Conservation (phyloP, 2,329 filamentous ascomycete species). For the Coccinonectria pachysandricola region DNA sequence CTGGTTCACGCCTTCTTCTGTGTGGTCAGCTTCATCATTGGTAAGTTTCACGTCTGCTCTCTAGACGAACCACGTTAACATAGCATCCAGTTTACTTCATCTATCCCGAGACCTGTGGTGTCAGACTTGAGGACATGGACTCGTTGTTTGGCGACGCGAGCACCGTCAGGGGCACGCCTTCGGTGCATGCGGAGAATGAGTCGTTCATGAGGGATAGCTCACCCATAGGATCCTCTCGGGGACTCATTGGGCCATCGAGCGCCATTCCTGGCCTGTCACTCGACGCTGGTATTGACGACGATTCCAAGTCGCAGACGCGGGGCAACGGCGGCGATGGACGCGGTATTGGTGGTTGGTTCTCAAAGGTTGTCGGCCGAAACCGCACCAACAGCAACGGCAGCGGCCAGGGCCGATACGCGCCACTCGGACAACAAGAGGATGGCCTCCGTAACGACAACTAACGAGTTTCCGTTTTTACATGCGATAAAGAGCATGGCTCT, state of each 20-base stretch:
- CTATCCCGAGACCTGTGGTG: slow-evolving; percentile 92
- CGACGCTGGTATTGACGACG: slow-evolving; percentile 53
- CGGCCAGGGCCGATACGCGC: slow-evolving; percentile 31
- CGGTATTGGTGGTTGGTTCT: slow-evolving; percentile 41
- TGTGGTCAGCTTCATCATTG: slow-evolving; percentile 86
- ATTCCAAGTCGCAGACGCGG: slow-evolving; percentile 32
- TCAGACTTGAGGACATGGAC: slow-evolving; percentile 95
- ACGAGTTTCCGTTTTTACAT: slow-evolving; percentile 12
- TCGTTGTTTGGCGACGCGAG: slow-evolving; percentile 87
- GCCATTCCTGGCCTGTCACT: slow-evolving; percentile 76
- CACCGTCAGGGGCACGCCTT: slow-evolving; percentile 67
- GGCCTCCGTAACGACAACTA: slow-evolving; percentile 16
- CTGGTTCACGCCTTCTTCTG: slow-evolving; percentile 96
- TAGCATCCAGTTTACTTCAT: slow-evolving; percentile 78
- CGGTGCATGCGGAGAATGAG: slow-evolving; percentile 63
- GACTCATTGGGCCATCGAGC: slow-evolving; percentile 47
- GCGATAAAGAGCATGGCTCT: slow-evolving; percentile 17
- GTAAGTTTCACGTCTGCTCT: slow-evolving; percentile 46
- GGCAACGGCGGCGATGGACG: slow-evolving; percentile 25
- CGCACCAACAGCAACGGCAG: slow-evolving; percentile 28
- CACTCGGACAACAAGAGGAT: slow-evolving; percentile 32
- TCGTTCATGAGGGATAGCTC: slow-evolving; percentile 70
- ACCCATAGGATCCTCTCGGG: slow-evolving; percentile 60
- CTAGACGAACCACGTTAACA: slow-evolving; percentile 5
- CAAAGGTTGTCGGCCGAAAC: slow-evolving; percentile 29